Evolutionary conservation across 1,284 basidiomycete species (phyloP), one percentile per base, ranked within the genome.

Genomic region (Trametes versicolor): DNA sequence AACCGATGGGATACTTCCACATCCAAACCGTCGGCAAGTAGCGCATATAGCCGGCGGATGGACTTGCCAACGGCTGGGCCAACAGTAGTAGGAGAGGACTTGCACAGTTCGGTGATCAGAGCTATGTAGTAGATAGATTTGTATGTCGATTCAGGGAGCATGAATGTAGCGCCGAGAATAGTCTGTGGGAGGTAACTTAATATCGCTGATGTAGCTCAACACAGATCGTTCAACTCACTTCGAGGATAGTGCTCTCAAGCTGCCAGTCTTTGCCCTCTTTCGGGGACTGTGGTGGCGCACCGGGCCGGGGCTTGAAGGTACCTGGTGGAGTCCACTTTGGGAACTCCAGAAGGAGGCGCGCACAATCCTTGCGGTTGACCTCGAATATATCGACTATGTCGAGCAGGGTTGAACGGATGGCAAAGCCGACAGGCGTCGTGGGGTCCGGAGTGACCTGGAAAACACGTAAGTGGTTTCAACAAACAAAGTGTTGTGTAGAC

Each of bases 31-130:
- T 95, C 92, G 0, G 85, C 83, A n/a, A 97, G 82, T 15, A 85
- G 77, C 15, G 78, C 80, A 75, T 98, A 99, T 17, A 99, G 78
- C 72, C 91, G 93, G 57, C 98, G 87, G 69, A 99, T 96, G 2
- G 93, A 95, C 76, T 98, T 95, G 58, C 98, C 98, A 13, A 99
- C 94, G 1, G 97, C 96, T 0, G 97, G 98, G 4, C 98, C 98
- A 47, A 98, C 91, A 0, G 95, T 98, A 21, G 87, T 85, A 0
- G 97, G 96, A 2, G 94, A 94, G 10, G 97, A 82, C 74, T 97
- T 96, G 79, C 97, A 98, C 6, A 99, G 83, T 76, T 99, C 98
- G 19, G 95, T 94, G 64, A 99, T 92, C 56, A 99, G 83, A 2
- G 92, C 83, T 63, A 92, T 90, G 77, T 98, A 96, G 78, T 98